Percentiles rank a stretch among this genome's conserved stretches.
Conservation (phyloP, 2,329 filamentous ascomycete genomes). For the Epicoccum nigrum region DNA sequence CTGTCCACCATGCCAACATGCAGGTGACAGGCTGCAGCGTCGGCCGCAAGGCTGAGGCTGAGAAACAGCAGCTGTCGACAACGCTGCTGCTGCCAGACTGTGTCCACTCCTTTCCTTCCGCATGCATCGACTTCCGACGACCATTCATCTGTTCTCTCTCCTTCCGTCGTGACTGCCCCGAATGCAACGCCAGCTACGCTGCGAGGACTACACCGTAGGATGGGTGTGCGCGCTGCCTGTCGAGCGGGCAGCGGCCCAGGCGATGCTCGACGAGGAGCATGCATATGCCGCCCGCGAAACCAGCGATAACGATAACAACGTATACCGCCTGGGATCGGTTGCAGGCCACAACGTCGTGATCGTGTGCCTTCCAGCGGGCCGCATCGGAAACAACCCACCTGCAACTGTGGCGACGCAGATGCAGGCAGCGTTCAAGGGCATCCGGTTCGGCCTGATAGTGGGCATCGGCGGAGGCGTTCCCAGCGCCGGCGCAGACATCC, state of each 20-base stretch:
- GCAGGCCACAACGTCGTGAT: conserved; percentile 42
- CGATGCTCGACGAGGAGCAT: conserved; percentile 9
- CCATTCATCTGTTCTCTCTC: background rate
- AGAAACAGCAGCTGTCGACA: conserved; percentile 9
- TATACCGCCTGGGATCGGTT: conserved; percentile 30
- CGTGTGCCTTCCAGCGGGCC: conserved; percentile 24
- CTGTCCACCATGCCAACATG: conserved; percentile 2
- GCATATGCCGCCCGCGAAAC: background rate
- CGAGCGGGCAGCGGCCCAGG: conserved; percentile 19
- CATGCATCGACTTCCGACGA: conserved; percentile 5
- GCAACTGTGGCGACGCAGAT: conserved; percentile 43
- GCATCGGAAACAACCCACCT: conserved; percentile 43
- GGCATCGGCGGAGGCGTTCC: conserved; percentile 50
- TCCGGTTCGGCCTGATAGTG: conserved; percentile 52
- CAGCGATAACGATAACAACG: conserved; percentile 29
- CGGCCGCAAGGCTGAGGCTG: conserved; percentile 18
- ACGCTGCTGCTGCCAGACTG: conserved; percentile 9
- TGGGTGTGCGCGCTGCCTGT: conserved; percentile 23
- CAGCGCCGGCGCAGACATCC: conserved; percentile 21
- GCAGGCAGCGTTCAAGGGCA: conserved; percentile 36
- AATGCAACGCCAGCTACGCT: conserved; percentile 3
- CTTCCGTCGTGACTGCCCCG: background rate
- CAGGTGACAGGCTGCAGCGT: conserved; percentile 8
- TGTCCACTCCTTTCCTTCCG: background rate
- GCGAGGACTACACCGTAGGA: conserved; percentile 22